Conservation (phyloP, 2,329 filamentous ascomycete species). For the Colletotrichum truncatum region DNA sequence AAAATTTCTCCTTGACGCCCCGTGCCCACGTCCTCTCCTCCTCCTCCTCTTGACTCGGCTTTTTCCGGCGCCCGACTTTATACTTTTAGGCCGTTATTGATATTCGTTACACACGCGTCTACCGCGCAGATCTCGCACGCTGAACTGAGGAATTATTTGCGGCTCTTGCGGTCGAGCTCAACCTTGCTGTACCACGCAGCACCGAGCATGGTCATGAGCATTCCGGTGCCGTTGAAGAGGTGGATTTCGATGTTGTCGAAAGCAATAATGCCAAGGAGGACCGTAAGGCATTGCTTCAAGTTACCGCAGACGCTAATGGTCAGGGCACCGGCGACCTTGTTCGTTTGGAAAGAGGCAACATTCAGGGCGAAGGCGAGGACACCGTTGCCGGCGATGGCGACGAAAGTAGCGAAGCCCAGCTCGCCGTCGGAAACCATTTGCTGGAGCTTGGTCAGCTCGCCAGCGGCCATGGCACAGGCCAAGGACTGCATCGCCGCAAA, state of each 20-base stretch:
- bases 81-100: slow-evolving; percentile 28
- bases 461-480: slow-evolving; percentile 58
- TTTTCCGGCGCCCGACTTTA: slow-evolving; percentile 16
- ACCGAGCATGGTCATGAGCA: slow-evolving; percentile 62
- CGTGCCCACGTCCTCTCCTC: not conserved
- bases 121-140: slow-evolving; percentile 1
- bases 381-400: slow-evolving; percentile 60
- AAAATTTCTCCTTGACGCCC: slow-evolving; percentile 12
- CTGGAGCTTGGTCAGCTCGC: slow-evolving; percentile 58
- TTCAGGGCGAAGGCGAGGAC: slow-evolving; percentile 65
- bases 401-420: slow-evolving; percentile 44
- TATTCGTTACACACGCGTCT: slow-evolving; percentile 25
- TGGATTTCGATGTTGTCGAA: slow-evolving; percentile 59
- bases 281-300: slow-evolving; percentile 66
- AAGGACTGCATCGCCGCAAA: slow-evolving; percentile 66
- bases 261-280: slow-evolving; percentile 61
- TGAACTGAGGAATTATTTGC: slow-evolving; percentile 19
- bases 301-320: slow-evolving; percentile 70
- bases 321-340: slow-evolving; percentile 65
- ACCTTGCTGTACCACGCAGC: slow-evolving; percentile 67
- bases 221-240: slow-evolving; percentile 63
- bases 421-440: slow-evolving; percentile 45
- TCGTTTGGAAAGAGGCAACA: slow-evolving; percentile 65
- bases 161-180: slow-evolving; percentile 58
- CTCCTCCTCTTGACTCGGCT: slow-evolving; percentile 2